Base-by-base conservation (phyloP, 2,329 filamentous ascomycete genomes). In the Falciphora oryzae region DNA sequence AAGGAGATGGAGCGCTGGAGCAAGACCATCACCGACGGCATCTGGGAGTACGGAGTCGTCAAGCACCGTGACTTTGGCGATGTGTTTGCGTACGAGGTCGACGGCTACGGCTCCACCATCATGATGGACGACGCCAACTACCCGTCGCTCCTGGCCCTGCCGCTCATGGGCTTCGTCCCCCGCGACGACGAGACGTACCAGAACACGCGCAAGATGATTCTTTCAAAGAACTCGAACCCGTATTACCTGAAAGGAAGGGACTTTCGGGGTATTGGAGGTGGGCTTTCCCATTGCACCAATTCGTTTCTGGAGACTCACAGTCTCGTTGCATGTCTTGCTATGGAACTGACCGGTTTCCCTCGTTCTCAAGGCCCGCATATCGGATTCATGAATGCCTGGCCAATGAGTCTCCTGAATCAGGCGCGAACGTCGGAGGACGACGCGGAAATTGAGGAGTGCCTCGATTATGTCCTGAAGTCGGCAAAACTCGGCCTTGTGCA, bases 71-170 rank as follows among this genome's bases (percentile, higher is more conserved):
- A 85, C 64, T 93, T 88, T 69, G 92, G 92, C 59, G 79, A 88
- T 22, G 90, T 96, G 0, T 96, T 95, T 73, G 92, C 92, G 0
- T 96, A 89, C 74, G 92, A 96, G 77, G 90, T 96, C 28, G 92
- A 96, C 73, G 92, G 92, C 6, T 96, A 92, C 71, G 92, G 92
- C 62, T 92, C 89, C 4, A 81, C 85, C 7, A 90, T 96, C 65
- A 73, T 96, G 63, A 96, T 96, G 92, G 92, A 96, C 70, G 92
- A 96, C 73, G 92, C 92, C 10, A 96, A 96, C 72, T 86, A 94
- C 61, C 92, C 92, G 0, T 94, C 91, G 18, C 79, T 96, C 7
- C 82, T 96, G 14, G 89, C 92, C 0, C 78, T 96, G 27, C 92
- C 92, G 1, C 78, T 93, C 0, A 86, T 96, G 75, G 92, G 92